phyloP scores from a whole-genome alignment of 179 eudicot genomes.

The Patellifolia procumbens region DNA sequence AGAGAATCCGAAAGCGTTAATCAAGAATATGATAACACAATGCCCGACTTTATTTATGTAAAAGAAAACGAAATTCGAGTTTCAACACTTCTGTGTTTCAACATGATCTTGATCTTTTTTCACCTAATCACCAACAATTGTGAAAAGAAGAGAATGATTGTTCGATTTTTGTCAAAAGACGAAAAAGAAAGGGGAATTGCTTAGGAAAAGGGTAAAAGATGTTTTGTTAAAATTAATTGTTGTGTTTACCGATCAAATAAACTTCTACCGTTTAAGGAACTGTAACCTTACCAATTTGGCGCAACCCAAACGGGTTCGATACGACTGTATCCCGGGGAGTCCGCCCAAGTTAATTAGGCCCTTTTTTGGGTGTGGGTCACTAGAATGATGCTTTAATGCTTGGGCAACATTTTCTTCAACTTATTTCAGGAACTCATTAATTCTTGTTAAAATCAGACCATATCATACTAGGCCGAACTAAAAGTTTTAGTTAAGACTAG shows the following conservation, averaged over 20 bases:
- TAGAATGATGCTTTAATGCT: too few species aligned
- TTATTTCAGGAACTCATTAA: too few species aligned
- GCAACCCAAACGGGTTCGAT: too few species aligned
- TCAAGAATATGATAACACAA: conserved; percentile 5
- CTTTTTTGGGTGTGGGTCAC: too few species aligned
- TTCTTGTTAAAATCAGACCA: too few species aligned
- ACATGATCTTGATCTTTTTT: conserved; percentile 14
- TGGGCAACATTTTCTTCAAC: too few species aligned
- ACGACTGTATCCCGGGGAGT: too few species aligned
- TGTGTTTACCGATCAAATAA: neutral
- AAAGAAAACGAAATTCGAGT: neutral
- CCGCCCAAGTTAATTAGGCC: too few species aligned
- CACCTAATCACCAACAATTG: neutral
- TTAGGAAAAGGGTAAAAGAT: neutral
- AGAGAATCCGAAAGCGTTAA: neutral
- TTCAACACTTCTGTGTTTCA: neutral
- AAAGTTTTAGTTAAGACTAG: too few species aligned
- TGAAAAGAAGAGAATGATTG: conserved; percentile 17
- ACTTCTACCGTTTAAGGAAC: neutral
- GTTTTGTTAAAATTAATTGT: neutral
- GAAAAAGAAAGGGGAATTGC: neutral
- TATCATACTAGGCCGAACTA: too few species aligned
- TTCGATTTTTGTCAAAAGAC: too few species aligned
- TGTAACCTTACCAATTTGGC: neutral
- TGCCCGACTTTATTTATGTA: neutral